Evolutionary conservation across 305 asterid species (phyloP).

Genomic region (Striga hermonthica): DNA sequence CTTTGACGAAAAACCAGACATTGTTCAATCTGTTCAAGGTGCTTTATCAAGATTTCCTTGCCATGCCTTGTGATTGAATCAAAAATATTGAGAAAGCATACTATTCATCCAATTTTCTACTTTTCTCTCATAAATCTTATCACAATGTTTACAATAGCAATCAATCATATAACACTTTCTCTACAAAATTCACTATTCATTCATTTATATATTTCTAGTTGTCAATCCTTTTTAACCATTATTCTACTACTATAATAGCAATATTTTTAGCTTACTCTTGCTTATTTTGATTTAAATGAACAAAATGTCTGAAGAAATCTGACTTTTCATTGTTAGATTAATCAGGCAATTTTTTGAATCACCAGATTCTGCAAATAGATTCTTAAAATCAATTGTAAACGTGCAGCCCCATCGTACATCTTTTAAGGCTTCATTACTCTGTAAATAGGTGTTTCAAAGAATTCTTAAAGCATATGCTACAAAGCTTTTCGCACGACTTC

Average conservation of each 20-base stretch:
- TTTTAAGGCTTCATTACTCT: slow-evolving; percentile 34
- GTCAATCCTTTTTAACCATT: too few relatives aligned
- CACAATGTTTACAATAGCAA: too few relatives aligned
- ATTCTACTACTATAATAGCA: too few relatives aligned
- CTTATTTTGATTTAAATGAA: slow-evolving; percentile 16
- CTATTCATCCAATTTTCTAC: too few relatives aligned
- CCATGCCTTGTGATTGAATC: neutral
- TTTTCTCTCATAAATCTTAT: too few relatives aligned
- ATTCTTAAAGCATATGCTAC: slow-evolving; percentile 92
- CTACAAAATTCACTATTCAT: too few relatives aligned
- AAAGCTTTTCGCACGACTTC: slow-evolving; percentile 82
- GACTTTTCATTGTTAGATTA: neutral
- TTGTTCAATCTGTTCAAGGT: slow-evolving; percentile 92
- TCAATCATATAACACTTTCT: too few relatives aligned
- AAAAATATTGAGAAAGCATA: too few relatives aligned
- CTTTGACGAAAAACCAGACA: slow-evolving; percentile 85
- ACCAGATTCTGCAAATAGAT: slow-evolving; percentile 9
- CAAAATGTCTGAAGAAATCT: neutral
- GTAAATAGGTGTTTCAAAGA: slow-evolving; percentile 79
- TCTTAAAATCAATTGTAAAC: slow-evolving; percentile 12
- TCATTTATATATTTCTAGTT: neutral
- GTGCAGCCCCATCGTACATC: slow-evolving; percentile 13
- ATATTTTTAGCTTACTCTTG: neutral
- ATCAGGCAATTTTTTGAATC: slow-evolving; percentile 16
- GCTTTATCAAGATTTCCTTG: slow-evolving; percentile 23